A percentile compares a stretch with the other conserved stretches of the same genome.
These are phyloP conservation scores for Deuterostichococcus epilithicus DNA, from an alignment of 139 green algal genomes.

Conservation along the genomic window DNA sequence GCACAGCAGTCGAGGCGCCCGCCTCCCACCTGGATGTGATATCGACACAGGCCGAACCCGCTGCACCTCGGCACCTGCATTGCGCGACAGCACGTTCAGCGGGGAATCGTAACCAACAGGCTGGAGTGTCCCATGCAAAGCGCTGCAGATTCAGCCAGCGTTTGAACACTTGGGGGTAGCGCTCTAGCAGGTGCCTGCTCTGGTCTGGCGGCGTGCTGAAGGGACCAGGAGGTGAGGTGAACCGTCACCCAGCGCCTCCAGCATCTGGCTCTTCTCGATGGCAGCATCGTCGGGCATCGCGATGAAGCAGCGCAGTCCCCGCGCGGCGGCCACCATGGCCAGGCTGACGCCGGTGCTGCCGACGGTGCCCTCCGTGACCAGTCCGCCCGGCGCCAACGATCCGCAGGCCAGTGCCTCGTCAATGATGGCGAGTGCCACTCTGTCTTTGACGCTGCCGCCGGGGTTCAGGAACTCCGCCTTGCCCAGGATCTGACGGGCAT, in stretches of 20 bases:
- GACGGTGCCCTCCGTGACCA: conserved; percentile 88
- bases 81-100: too few relatives aligned
- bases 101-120: too few relatives aligned
- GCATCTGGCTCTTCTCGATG: conserved; percentile 75
- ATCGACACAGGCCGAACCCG: conserved; percentile 89
- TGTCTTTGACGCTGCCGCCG: conserved; percentile 87
- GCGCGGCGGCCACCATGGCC: conserved; percentile 67
- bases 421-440: conserved; percentile 84
- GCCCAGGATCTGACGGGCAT: conserved; percentile 62
- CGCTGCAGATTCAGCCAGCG: background rate
- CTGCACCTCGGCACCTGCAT: conserved; percentile 65
- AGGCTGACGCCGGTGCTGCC: conserved; percentile 82
- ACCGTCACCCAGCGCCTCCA: conserved; percentile 54
- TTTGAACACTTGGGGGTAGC: too few relatives aligned
- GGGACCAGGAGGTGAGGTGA: too few relatives aligned
- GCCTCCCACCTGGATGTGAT: conserved; percentile 78
- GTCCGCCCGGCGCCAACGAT: conserved; percentile 55
- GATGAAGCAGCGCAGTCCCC: conserved; percentile 72
- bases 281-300: conserved; percentile 91
- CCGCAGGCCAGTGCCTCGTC: conserved; percentile 61
- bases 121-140: background rate
- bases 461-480: conserved; percentile 94
- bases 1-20: too few relatives aligned
- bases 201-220: background rate
- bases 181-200: background rate